phyloP scores from a whole-genome alignment of 83 land plant genomes.

The Isoetes engelmannii region DNA sequence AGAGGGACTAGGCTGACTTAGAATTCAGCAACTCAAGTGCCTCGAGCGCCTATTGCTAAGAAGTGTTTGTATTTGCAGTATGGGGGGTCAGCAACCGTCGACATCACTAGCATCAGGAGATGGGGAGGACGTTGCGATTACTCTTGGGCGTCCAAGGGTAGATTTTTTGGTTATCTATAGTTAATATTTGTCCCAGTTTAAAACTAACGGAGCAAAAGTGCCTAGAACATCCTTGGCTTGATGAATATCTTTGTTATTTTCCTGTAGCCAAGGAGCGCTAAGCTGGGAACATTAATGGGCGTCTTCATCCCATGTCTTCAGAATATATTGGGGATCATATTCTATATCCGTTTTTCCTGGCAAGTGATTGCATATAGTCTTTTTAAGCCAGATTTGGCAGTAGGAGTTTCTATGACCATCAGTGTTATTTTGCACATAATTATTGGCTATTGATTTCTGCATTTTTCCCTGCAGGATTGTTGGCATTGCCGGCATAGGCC shows the following conservation, averaged over 20 bases:
- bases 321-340: constrained; percentile 92
- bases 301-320: constrained; percentile 98
- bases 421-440: neutral
- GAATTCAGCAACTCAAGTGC: neutral
- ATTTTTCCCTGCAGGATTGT: constrained; percentile 65
- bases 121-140: constrained; percentile 77
- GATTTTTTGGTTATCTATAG: neutral
- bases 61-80: too few species aligned
- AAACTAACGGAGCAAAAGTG: too few species aligned
- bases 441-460: neutral
- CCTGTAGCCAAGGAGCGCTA: constrained; percentile 55
- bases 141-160: constrained; percentile 48
- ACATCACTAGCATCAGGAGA: constrained; percentile 64
- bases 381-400: constrained; percentile 1
- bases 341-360: constrained; percentile 97
- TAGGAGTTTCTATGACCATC: constrained; percentile 10
- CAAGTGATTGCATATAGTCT: constrained; percentile 13
- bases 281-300: constrained; percentile 92
- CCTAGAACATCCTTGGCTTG: too few species aligned
- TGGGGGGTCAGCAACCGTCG: constrained; percentile 80
- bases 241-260: constrained; percentile 4
- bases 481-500: constrained; percentile 94
- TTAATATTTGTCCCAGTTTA: neutral
- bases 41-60: too few species aligned
- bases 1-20: neutral